phyloP scores from a whole-genome alignment of 306 rosid genomes.

The Vachellia pachyceras region DNA sequence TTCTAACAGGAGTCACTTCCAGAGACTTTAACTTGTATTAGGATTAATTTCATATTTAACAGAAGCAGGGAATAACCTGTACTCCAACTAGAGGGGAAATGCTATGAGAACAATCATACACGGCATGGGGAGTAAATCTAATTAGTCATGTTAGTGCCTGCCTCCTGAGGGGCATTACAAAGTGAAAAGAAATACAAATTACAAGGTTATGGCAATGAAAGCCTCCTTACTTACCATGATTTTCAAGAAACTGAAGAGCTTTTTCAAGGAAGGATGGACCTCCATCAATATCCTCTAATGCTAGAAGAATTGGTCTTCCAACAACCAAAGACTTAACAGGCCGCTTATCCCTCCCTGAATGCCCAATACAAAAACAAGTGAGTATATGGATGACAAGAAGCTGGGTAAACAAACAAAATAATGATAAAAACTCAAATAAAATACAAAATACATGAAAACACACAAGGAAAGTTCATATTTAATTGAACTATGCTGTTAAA shows the following conservation, averaged over 20 bases:
- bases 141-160: not conserved
- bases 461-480: not conserved
- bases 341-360: slow-evolving; percentile 93
- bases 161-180: not conserved
- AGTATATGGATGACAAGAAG: not conserved
- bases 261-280: slow-evolving; percentile 99
- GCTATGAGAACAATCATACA: not conserved
- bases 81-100: not conserved
- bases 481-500: slow-evolving; percentile 28
- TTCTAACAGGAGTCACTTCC: no score
- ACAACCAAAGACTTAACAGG: slow-evolving; percentile 97
- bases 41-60: not conserved
- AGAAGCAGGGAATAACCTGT: not conserved
- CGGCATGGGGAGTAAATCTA: not conserved
- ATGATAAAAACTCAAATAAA: not conserved
- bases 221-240: slow-evolving; percentile 63
- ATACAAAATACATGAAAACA: slow-evolving; percentile 1
- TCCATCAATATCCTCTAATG: slow-evolving; percentile 99
- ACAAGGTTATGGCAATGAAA: not conserved
- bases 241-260: slow-evolving; percentile 91
- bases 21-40: not conserved
- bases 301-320: slow-evolving; percentile 97
- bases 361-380: slow-evolving; percentile 20
- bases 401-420: slow-evolving; percentile 6
- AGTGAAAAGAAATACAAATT: slow-evolving; percentile 22